These are phyloP conservation scores for Sporothrix euskadiensis DNA, from an alignment of 2,329 filamentous ascomycete genomes.

Conservation along the genomic window DNA sequence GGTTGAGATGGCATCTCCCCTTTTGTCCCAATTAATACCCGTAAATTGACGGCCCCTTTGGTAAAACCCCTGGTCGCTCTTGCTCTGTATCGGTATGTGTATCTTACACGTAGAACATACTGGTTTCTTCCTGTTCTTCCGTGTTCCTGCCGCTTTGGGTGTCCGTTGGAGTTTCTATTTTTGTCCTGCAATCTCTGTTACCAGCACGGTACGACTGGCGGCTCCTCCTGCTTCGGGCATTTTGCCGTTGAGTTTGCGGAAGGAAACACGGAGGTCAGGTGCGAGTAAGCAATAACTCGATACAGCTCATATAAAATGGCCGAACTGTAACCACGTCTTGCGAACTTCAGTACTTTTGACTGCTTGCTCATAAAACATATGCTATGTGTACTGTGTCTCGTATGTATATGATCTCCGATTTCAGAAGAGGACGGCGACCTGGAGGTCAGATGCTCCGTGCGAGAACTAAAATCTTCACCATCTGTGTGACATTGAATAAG, in stretches of 20 bases:
- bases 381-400: neutral
- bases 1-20: neutral
- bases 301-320: neutral
- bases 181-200: neutral
- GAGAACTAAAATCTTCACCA: neutral
- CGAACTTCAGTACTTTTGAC: neutral
- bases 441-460: neutral
- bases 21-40: neutral
- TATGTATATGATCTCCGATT: neutral
- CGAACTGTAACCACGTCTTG: neutral
- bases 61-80: neutral
- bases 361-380: neutral
- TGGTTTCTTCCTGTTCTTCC: neutral
- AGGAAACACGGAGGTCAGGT: neutral
- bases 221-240: neutral
- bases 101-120: no score
- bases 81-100: neutral
- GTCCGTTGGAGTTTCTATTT: constrained; percentile 16
- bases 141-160: constrained; percentile 15
- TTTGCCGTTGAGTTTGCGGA: neutral
- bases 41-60: constrained; percentile 7
- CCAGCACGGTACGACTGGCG: neutral
- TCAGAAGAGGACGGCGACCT: neutral
- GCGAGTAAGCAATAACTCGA: neutral
- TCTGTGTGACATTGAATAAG: neutral